These are phyloP conservation scores for Cyclaneusma minus DNA, from an alignment of 2,329 filamentous ascomycete genomes.

Conservation along the genomic window DNA sequence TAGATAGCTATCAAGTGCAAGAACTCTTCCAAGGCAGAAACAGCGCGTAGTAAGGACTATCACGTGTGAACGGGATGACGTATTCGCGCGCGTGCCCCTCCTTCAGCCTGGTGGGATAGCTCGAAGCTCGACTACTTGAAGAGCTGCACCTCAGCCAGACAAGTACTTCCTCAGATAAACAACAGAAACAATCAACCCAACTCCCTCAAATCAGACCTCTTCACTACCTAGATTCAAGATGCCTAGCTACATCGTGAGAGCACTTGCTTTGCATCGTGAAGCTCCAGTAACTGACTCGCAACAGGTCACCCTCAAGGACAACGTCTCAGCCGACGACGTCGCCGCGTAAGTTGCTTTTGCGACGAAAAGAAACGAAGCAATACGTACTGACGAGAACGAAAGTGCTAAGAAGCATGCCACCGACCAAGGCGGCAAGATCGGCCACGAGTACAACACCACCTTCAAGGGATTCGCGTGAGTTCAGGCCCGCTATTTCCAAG, in stretches of 20 bases:
- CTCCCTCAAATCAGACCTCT: too few species aligned
- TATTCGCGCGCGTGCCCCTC: too few species aligned
- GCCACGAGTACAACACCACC: conserved; percentile 66
- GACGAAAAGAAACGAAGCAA: not conserved
- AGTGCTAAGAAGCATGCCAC: conserved; percentile 64
- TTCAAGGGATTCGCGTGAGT: conserved; percentile 90
- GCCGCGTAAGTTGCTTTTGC: conserved; percentile 35
- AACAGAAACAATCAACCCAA: too few species aligned
- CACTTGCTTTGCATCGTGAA: not conserved
- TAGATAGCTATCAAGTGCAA: too few species aligned
- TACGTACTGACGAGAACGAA: conserved; percentile 6
- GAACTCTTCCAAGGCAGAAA: too few species aligned
- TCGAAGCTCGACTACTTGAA: too few species aligned
- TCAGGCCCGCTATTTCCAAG: too few species aligned
- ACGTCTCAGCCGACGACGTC: conserved; percentile 50
- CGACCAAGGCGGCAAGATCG: conserved; percentile 70
- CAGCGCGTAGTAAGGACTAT: too few species aligned
- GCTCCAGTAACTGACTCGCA: conserved; percentile 2
- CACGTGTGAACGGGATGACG: too few species aligned
- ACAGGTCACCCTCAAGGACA: conserved; percentile 68
- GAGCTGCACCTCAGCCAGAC: too few species aligned
- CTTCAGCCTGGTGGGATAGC: too few species aligned
- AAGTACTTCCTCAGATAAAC: too few species aligned
- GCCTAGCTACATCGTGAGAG: conserved; percentile 8
- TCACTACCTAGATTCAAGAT: conserved; percentile 4